Percentiles rank a stretch among this genome's conserved stretches.
These are phyloP conservation scores for Pythium folliculosum DNA, from an alignment of 352 stramenopile genomes.

Conservation along the genomic window DNA sequence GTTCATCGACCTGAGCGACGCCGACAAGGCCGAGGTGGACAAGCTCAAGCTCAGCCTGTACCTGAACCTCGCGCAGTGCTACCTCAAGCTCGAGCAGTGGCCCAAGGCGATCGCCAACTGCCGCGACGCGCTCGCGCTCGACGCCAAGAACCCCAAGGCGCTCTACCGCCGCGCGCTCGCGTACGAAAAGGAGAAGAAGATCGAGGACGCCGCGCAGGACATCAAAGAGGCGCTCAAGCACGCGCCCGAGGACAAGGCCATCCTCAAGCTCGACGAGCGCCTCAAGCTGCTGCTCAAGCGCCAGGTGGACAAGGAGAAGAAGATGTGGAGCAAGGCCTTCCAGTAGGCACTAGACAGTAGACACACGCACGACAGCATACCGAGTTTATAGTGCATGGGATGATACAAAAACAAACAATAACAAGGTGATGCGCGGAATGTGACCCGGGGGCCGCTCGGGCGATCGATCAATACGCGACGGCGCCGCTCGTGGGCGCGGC, in stretches of 20 bases:
- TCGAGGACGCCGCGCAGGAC: constrained; percentile 67
- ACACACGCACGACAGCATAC: not conserved
- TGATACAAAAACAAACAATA: not conserved
- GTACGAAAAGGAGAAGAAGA: constrained; percentile 88
- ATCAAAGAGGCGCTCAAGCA: constrained; percentile 57
- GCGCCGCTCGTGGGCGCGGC: not conserved
- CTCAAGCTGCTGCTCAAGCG: constrained; percentile 68
- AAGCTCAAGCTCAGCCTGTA: constrained; percentile 90
- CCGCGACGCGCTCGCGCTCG: constrained; percentile 77
- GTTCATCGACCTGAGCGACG: constrained; percentile 90
- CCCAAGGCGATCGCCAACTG: constrained; percentile 83
- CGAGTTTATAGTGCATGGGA: not conserved
- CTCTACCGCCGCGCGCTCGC: constrained; percentile 85
- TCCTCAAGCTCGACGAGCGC: constrained; percentile 72
- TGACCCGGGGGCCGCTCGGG: not conserved
- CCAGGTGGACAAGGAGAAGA: constrained; percentile 89
- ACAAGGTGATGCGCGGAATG: not conserved
- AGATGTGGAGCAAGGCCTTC: constrained; percentile 90
- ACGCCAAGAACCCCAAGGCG: constrained; percentile 82
- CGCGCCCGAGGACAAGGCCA: constrained; percentile 75
- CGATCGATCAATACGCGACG: constrained; percentile 2
- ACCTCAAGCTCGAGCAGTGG: constrained; percentile 93
- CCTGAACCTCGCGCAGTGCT: constrained; percentile 93
- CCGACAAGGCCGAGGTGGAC: constrained; percentile 86
- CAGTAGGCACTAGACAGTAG: constrained; percentile 34